Conservation (phyloP, 148 eudicot species). For the Camellia sinensis region DNA sequence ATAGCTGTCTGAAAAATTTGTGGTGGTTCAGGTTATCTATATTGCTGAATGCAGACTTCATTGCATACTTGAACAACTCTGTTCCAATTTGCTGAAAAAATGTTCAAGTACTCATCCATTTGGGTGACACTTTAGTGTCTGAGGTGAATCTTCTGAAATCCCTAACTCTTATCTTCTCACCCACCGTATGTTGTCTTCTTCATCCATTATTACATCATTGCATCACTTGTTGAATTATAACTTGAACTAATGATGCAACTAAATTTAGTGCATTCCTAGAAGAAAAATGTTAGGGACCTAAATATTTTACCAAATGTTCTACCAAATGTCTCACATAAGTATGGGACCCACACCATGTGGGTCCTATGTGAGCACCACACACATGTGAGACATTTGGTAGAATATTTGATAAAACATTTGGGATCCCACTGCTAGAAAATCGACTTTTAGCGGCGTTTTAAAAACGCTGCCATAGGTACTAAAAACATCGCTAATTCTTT, state of each 20-base stretch:
- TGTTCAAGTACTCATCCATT: neutral
- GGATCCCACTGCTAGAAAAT: too few species aligned
- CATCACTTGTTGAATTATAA: neutral
- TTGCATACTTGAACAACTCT: neutral
- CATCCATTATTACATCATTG: neutral
- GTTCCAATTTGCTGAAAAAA: neutral
- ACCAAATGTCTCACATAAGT: too few species aligned
- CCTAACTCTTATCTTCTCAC: too few species aligned
- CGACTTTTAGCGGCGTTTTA: too few species aligned
- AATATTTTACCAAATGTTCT: too few species aligned
- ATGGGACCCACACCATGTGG: too few species aligned
- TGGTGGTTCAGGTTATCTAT: neutral
- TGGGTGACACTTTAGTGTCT: neutral
- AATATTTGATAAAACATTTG: too few species aligned
- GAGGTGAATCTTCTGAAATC: neutral
- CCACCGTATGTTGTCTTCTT: neutral
- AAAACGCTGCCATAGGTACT: too few species aligned
- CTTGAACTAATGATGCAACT: constrained; percentile 3
- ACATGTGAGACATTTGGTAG: too few species aligned
- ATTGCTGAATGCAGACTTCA: neutral
- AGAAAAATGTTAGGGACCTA: too few species aligned
- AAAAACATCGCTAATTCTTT: too few species aligned
- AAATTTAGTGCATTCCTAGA: neutral
- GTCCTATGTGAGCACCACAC: too few species aligned
- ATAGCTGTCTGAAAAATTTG: neutral